These are phyloP conservation scores for Luffa aegyptiaca DNA, from an alignment of 306 rosid genomes.

Conservation along the genomic window DNA sequence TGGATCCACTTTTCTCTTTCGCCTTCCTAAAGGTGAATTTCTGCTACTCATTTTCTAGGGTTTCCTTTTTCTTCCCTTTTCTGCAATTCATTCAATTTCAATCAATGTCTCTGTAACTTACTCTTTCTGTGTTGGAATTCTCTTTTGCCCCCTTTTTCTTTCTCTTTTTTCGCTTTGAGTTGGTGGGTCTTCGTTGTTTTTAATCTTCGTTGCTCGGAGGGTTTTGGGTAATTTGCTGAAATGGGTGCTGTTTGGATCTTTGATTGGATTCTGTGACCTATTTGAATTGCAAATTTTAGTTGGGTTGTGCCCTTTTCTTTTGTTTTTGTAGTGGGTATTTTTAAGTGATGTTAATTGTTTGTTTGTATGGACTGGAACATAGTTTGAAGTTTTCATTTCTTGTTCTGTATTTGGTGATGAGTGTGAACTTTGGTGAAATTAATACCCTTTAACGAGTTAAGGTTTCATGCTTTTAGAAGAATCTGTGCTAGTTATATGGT, in stretches of 20 bases:
- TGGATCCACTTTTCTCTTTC: constrained; percentile 5
- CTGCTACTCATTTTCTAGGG: constrained; percentile 5
- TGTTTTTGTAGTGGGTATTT: neutral
- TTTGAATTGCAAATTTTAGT: neutral
- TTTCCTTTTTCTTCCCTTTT: neutral
- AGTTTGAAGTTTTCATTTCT: neutral
- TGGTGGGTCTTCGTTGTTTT: neutral
- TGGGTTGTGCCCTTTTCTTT: neutral
- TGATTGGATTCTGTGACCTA: neutral
- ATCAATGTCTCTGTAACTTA: neutral
- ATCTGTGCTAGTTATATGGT: neutral
- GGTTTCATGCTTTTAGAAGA: neutral
- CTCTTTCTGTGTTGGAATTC: neutral
- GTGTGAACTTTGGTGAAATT: neutral
- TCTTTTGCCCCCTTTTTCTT: neutral
- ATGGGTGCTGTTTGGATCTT: neutral
- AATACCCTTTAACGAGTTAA: neutral
- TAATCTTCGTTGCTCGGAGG: neutral
- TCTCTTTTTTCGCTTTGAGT: neutral
- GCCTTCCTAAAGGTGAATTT: neutral
- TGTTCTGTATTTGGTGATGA: neutral
- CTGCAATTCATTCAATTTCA: neutral
- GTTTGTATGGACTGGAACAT: neutral
- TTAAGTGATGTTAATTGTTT: neutral
- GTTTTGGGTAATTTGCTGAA: neutral